Base-by-base conservation (phyloP, 352 stramenopile species). In the Phytopythium delawarense region DNA sequence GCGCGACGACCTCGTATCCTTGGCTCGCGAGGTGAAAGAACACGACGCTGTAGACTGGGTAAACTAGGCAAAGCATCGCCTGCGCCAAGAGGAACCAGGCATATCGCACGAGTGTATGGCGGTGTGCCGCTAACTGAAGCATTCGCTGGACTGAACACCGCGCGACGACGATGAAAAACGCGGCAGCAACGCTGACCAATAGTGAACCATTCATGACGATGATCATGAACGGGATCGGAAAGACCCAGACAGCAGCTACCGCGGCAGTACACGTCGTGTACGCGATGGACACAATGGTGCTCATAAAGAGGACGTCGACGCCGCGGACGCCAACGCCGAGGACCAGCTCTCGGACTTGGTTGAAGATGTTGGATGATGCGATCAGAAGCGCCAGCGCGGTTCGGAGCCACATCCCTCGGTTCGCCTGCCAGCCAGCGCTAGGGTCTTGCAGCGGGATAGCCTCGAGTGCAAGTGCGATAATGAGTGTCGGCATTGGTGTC, bases 171-270 rank as follows among this genome's bases (percentile, higher is more conserved):
- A 23, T 18, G 32, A 74, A 57, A 4, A 39, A 50, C 0, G 44
- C 44, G 12, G 28, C 15, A 3, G 56, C 64, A 21, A 65, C 18
- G 28, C 57, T 50, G n/a, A 64, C 23, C 15, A 54, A 3, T 7
- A 55, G 23, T 6, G 45, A n/a, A 1, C n/a, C 21, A 13, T 40
- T 57, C 56, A 62, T 65, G 6, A 57, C 11, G 28, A 69, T 53
- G 15, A 56, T 57, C 56, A 68, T 69, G 25, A 59, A 72, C 13
- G 68, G 68, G 25, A 72, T 72, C 39, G 68, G 68, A 20, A 72
- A 75, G 12, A 61, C 46, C 49, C n/a, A 64, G 2, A 53, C 0
- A 3, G 53, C 63, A 5, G 65, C 61, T 0, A 75, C 35, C 1
- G 51, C 1, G 12, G 70, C 53, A 9, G 49, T 63, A 1, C 3